phyloP scores from a whole-genome alignment of 2,329 filamentous ascomycete genomes.

The Tothia fuscella region DNA sequence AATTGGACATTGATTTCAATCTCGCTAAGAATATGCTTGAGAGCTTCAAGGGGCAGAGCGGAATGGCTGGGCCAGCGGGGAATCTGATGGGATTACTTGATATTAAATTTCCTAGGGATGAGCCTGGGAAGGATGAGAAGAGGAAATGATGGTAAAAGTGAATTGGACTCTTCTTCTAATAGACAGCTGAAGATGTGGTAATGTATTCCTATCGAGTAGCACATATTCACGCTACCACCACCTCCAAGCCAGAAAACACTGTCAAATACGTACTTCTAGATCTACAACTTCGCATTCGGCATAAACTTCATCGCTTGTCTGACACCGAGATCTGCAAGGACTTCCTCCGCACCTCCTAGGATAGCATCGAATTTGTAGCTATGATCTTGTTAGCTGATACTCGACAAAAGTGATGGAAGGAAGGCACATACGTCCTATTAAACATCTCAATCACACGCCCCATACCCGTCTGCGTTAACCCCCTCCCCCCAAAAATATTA shows the following conservation, averaged over 20 bases:
- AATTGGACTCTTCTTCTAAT: no score
- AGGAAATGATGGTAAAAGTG: neutral
- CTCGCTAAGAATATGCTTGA: conserved; percentile 84
- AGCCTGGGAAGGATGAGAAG: conserved; percentile 38
- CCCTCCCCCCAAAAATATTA: conserved; percentile 68
- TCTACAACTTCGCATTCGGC: conserved; percentile 69
- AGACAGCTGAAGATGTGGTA: no score
- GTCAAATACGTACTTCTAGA: no score
- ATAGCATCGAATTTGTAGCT: conserved; percentile 60
- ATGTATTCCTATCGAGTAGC: no score
- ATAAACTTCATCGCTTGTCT: conserved; percentile 74
- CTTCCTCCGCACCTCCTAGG: conserved; percentile 71
- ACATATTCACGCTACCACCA: no score
- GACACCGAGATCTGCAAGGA: conserved; percentile 69
- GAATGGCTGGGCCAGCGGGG: conserved; percentile 71
- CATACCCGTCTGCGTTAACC: conserved; percentile 72
- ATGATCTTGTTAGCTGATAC: no score
- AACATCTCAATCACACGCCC: conserved; percentile 74
- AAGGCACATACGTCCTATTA: conserved; percentile 62
- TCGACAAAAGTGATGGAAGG: no score
- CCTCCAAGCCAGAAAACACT: no score
- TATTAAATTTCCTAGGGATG: conserved; percentile 67
- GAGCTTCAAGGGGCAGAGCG: conserved; percentile 82
- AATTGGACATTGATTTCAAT: conserved; percentile 72
- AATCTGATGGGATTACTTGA: conserved; percentile 85